phyloP scores from a whole-genome alignment of 2,329 filamentous ascomycete species.

The Phaeophleospora eucalypticola region DNA sequence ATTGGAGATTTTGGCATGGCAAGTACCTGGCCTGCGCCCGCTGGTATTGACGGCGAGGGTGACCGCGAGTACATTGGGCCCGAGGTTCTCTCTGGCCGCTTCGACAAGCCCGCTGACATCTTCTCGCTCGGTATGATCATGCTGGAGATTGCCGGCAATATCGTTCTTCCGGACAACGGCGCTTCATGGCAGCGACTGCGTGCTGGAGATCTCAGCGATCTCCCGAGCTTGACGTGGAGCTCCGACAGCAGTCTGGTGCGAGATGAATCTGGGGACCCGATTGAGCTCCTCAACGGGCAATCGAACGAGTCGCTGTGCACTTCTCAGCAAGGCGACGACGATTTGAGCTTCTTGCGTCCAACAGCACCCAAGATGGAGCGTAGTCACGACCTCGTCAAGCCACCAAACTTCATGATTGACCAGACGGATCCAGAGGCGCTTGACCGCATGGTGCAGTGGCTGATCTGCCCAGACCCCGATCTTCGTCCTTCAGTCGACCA shows the following conservation, averaged over 20 bases:
- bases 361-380: slow-evolving; percentile 25
- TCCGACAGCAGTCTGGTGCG: slow-evolving; percentile 65
- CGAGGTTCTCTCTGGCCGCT: slow-evolving; percentile 80
- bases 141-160: slow-evolving; percentile 90
- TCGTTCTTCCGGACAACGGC: slow-evolving; percentile 89
- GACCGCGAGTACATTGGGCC: slow-evolving; percentile 95
- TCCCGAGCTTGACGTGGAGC: slow-evolving; percentile 83
- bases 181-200: slow-evolving; percentile 85
- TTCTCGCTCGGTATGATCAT: slow-evolving; percentile 94
- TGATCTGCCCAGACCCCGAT: slow-evolving; percentile 73
- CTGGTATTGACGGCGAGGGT: slow-evolving; percentile 81
- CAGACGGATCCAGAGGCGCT: slow-evolving; percentile 67
- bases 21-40: slow-evolving; percentile 68
- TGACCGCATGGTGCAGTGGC: slow-evolving; percentile 78
- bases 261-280: slow-evolving; percentile 67
- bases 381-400: slow-evolving; percentile 57
- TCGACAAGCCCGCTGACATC: slow-evolving; percentile 86
- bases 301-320: slow-evolving; percentile 26
- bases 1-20: slow-evolving; percentile 86
- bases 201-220: slow-evolving; percentile 80
- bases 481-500: slow-evolving; percentile 71
- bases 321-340: slow-evolving; percentile 34
- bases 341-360: slow-evolving; percentile 36
- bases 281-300: slow-evolving; percentile 32
- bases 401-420: slow-evolving; percentile 87